Evolutionary conservation across 2,329 filamentous ascomycete species (phyloP).

Genomic region (Exophiala lecanii-corni): DNA sequence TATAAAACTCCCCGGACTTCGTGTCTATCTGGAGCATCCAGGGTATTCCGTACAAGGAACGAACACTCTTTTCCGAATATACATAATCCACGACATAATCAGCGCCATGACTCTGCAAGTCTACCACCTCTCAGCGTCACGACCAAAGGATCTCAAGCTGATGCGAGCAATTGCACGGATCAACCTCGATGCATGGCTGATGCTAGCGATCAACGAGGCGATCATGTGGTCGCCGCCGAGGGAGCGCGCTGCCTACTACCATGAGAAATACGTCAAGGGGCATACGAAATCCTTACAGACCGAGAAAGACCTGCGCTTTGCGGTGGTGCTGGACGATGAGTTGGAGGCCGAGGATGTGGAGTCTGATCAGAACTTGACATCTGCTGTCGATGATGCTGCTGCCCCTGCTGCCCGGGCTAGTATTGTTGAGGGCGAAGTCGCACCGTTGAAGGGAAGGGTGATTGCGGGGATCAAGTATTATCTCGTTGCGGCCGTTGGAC

Average conservation of each 20-base stretch:
- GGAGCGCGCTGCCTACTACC: too few relatives aligned
- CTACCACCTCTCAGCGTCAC: not conserved
- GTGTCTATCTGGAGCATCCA: too few relatives aligned
- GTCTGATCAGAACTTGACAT: not conserved
- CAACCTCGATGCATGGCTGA: not conserved
- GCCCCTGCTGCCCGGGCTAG: too few relatives aligned
- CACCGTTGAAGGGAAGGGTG: not conserved
- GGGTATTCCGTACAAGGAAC: too few relatives aligned
- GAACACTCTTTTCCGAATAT: too few relatives aligned
- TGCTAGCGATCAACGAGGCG: not conserved
- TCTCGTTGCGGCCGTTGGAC: not conserved
- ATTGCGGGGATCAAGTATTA: conserved; percentile 1
- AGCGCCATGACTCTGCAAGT: not conserved
- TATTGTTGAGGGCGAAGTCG: not conserved
- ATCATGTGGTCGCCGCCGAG: too few relatives aligned
- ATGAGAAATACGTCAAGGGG: not conserved
- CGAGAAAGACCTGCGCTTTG: not conserved
- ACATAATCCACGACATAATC: too few relatives aligned
- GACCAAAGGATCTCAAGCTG: not conserved
- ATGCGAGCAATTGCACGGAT: not conserved
- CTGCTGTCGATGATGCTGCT: not conserved
- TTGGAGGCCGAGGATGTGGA: not conserved
- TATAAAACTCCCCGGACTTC: too few relatives aligned
- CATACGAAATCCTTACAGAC: not conserved
- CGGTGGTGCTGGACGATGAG: not conserved